Percentiles rank a stretch among this genome's conserved stretches.
Conservation (phyloP, 176 grass and related monocot genomes). For the Musa itinerans region DNA sequence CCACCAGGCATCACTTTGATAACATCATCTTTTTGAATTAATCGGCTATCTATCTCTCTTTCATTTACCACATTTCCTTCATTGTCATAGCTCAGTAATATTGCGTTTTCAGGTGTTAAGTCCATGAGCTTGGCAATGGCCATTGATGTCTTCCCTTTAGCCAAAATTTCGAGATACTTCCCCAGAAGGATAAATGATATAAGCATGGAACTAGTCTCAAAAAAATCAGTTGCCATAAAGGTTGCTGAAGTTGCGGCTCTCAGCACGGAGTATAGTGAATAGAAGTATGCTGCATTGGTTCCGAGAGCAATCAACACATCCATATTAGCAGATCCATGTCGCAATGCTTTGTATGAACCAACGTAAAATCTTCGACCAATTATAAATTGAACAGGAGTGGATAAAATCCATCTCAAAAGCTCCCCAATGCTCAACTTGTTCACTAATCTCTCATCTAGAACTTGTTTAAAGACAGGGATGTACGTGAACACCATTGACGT, state of each 20-base stretch:
- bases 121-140: slow-evolving; percentile 96
- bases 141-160: slow-evolving; percentile 90
- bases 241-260: slow-evolving; percentile 58
- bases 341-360: slow-evolving; percentile 76
- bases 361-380: slow-evolving; percentile 79
- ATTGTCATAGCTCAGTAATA: slow-evolving; percentile 40
- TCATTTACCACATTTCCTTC: slow-evolving; percentile 63
- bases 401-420: slow-evolving; percentile 76
- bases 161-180: slow-evolving; percentile 94
- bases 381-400: slow-evolving; percentile 88
- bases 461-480: slow-evolving; percentile 50
- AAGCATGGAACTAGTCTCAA: slow-evolving; percentile 97
- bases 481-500: slow-evolving; percentile 97
- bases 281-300: slow-evolving; percentile 84
- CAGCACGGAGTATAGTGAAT: slow-evolving; percentile 75
- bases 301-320: slow-evolving; percentile 93
- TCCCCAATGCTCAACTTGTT: slow-evolving; percentile 81
- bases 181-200: slow-evolving; percentile 96
- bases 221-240: slow-evolving; percentile 82
- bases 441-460: slow-evolving; percentile 58
- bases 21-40: slow-evolving; percentile 98
- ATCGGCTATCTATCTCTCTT: slow-evolving; percentile 71
- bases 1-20: slow-evolving; percentile 82
- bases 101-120: slow-evolving; percentile 75
- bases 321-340: slow-evolving; percentile 81